Evolutionary conservation across 495 filamentous ascomycete species (phyloP), one percentile per base, ranked within the genome.

Genomic region (Bryoglossum gracile): DNA sequence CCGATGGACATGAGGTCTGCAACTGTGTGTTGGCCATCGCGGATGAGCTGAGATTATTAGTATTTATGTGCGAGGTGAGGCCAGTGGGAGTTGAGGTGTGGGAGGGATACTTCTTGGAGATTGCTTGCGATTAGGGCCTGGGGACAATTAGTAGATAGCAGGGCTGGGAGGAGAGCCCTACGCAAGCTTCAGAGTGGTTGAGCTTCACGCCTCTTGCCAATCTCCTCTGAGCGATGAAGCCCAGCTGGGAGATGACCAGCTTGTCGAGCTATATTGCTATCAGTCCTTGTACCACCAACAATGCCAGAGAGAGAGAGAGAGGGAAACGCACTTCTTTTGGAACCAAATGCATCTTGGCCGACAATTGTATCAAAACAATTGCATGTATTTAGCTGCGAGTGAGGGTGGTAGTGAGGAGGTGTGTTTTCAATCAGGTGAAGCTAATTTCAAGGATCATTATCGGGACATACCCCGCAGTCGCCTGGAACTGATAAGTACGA

Each of bases 1-100:
- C 92, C 92, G 53, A 91, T 78, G 42, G 78, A 72, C 90, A 97
- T 96, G 62, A 98, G 85, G 59, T 94, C 87, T 8, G 90, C 82
- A 48, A 98, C 91, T 37, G 74, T 83, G 69, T 95, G 89, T 47
- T 83, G 76, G 63, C 94, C 92, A 91, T 98, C 92, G 62, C 92
- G 92, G 65, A 97, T 91, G 53, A 96, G 82, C 76, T 88, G 48
- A 34, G 4, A 33, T 18, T 14, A 41, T 44, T 23, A 43, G 41
- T n/a, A 3, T 16, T 22, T 23, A 37, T 45, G 44, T 30, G 47
- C 42, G 38, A 36, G 42, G 28, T 34, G 13, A 24, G 16, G 18
- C 19, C 11, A 22, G 24, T 16, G 21, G 19, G 17, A 19, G n/a
- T 37, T 18, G 18, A 30, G n/a, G n/a, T n/a, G n/a, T n/a, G 53